Conservation (phyloP, 2,329 filamentous ascomycete genomes). For the Cercospora beticola region DNA sequence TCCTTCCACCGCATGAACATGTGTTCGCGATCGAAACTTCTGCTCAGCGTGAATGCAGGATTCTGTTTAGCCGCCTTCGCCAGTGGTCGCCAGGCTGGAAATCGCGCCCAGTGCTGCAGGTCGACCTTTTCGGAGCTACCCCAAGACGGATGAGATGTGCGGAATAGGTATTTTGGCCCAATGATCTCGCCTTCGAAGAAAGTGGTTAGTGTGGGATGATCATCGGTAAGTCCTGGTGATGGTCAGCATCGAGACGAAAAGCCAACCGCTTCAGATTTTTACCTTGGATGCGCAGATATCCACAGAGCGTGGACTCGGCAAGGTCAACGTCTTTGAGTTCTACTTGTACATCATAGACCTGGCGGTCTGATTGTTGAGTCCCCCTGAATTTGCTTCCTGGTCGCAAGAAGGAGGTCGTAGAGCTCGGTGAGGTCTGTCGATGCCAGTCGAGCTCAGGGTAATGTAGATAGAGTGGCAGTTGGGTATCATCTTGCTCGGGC, state of each 20-base stretch:
- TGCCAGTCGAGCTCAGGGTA: slow-evolving; percentile 30
- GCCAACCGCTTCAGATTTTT: slow-evolving; percentile 9
- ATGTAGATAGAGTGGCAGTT: slow-evolving; percentile 31
- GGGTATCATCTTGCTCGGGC: slow-evolving; percentile 15
- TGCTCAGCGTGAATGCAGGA: slow-evolving; percentile 60
- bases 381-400: slow-evolving; percentile 86
- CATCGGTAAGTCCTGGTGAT: slow-evolving; percentile 76
- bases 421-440: slow-evolving; percentile 62
- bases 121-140: slow-evolving; percentile 90
- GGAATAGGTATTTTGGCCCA: slow-evolving; percentile 89
- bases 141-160: slow-evolving; percentile 85
- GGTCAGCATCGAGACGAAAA: not conserved
- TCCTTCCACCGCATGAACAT: slow-evolving; percentile 99
- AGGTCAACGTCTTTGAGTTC: slow-evolving; percentile 97
- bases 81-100: slow-evolving; percentile 80
- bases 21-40: slow-evolving; percentile 77
- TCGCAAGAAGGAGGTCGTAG: slow-evolving; percentile 82
- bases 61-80: slow-evolving; percentile 59
- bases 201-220: slow-evolving; percentile 95
- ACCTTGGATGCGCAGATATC: slow-evolving; percentile 95
- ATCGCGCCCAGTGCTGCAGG: slow-evolving; percentile 88
- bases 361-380: slow-evolving; percentile 88
- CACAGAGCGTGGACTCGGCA: slow-evolving; percentile 89
- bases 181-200: slow-evolving; percentile 99
- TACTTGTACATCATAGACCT: slow-evolving; percentile 93